A percentile compares a stretch with the other conserved stretches of the same genome.
These are phyloP conservation scores for Trypanosoma vivax DNA, from an alignment of 208 protist genomes.

Conservation along the genomic window DNA sequence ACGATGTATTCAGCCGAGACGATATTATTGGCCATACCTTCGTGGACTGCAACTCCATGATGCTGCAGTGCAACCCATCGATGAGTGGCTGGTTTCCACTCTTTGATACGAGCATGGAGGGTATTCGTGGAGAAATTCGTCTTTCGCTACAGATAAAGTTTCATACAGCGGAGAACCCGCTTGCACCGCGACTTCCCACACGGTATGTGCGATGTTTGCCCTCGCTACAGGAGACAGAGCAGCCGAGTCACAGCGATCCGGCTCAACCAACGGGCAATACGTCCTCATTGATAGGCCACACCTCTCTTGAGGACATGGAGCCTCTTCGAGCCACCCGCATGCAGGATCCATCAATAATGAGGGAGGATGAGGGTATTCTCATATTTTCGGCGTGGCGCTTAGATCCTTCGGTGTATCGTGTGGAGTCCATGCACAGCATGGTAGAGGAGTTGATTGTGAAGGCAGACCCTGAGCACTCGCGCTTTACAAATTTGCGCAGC, in stretches of 20 bases:
- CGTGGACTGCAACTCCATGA: slow-evolving; percentile 89
- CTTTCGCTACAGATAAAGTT: slow-evolving; percentile 89
- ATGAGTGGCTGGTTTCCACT: slow-evolving; percentile 91
- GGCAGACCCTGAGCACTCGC: slow-evolving; percentile 86
- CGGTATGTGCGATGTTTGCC: slow-evolving; percentile 40
- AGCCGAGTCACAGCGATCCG: background rate
- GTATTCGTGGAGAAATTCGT: slow-evolving; percentile 79
- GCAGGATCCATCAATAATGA: slow-evolving; percentile 71
- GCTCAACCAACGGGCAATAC: background rate
- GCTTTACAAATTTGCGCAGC: slow-evolving; percentile 78
- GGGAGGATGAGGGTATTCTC: slow-evolving; percentile 78
- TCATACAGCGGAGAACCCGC: slow-evolving; percentile 80
- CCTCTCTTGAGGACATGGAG: slow-evolving; percentile 30
- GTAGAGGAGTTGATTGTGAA: slow-evolving; percentile 89
- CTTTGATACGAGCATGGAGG: slow-evolving; percentile 59
- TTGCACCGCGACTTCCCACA: slow-evolving; percentile 63
- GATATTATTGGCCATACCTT: slow-evolving; percentile 92
- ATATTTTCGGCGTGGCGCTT: slow-evolving; percentile 82
- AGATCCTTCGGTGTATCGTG: slow-evolving; percentile 79
- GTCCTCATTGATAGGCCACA: slow-evolving; percentile 16
- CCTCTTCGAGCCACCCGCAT: slow-evolving; percentile 43
- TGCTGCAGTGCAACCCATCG: slow-evolving; percentile 51
- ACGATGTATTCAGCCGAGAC: slow-evolving; percentile 93
- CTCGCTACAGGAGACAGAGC: background rate
- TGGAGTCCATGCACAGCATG: slow-evolving; percentile 78